Evolutionary conservation across 1,284 basidiomycete genomes (phyloP).

Genomic region (Cerrena zonata): DNA sequence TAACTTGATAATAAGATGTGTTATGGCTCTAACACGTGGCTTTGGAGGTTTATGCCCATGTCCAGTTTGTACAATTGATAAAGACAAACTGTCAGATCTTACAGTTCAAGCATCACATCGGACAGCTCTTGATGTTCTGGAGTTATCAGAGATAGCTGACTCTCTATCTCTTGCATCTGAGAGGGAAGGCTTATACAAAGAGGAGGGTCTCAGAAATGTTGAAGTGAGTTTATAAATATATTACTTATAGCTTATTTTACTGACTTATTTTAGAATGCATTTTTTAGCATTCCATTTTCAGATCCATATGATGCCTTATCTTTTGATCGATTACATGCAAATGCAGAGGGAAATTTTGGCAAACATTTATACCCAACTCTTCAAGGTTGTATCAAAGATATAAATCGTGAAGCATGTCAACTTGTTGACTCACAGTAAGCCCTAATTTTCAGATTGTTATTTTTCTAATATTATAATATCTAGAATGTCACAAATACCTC

Average conservation of each 20-base stretch:
- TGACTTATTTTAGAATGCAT: constrained; percentile 10
- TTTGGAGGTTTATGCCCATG: constrained; percentile 7
- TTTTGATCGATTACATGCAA: constrained; percentile 12
- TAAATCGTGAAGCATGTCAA: not conserved
- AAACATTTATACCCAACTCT: constrained; percentile 10
- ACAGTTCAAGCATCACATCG: not conserved
- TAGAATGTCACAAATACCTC: constrained; percentile 4
- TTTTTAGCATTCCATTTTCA: constrained; percentile 10
- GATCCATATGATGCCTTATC: constrained; percentile 9
- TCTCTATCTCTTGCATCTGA: not conserved
- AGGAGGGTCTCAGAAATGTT: constrained; percentile 5
- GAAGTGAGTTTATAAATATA: constrained; percentile 1
- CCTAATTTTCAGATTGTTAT: not conserved
- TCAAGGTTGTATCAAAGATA: not conserved
- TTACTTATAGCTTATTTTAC: not conserved
- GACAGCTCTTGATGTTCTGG: not conserved
- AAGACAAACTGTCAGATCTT: not conserved
- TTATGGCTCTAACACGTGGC: constrained; percentile 10
- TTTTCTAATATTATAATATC: not conserved
- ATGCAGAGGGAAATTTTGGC: constrained; percentile 7
- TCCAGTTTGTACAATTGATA: constrained; percentile 6
- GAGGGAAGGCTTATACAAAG: constrained; percentile 6
- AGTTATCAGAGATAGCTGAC: not conserved
- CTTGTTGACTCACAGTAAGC: constrained; percentile 7
- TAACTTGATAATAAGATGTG: constrained; percentile 9